Percentiles rank a stretch among this genome's conserved stretches.
These are phyloP conservation scores for Rhodamnia argentea DNA, from an alignment of 345 rosid genomes.

Conservation along the genomic window DNA sequence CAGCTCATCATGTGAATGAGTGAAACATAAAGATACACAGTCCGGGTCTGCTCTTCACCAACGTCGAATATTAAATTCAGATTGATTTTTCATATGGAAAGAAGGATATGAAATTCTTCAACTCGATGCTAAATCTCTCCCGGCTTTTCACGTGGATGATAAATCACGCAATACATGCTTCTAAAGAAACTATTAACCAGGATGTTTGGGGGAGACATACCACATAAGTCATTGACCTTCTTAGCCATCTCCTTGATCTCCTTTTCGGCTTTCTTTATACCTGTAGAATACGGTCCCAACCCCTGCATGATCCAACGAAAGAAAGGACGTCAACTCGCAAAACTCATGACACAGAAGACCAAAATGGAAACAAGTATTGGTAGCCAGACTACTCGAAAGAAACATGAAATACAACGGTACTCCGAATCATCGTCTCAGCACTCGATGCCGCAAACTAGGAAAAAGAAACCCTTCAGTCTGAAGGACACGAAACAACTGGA, in stretches of 20 bases:
- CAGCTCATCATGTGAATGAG: not conserved
- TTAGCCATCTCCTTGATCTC: conserved; percentile 89
- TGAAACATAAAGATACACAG: not conserved
- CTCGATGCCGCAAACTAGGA: not conserved
- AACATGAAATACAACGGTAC: not conserved
- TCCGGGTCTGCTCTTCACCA: not conserved
- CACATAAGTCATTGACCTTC: conserved; percentile 80
- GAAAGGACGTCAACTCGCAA: not conserved
- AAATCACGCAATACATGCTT: not conserved
- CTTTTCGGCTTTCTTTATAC: conserved; percentile 85
- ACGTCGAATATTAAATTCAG: not conserved
- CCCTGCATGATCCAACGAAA: conserved; percentile 36
- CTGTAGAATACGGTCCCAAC: conserved; percentile 77
- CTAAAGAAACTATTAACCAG: not conserved
- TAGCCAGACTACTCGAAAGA: not conserved
- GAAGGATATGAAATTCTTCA: not conserved
- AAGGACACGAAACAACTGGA: not conserved
- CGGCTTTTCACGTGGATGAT: not conserved
- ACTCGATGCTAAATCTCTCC: not conserved
- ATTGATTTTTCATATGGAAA: not conserved
- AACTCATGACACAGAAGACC: not conserved
- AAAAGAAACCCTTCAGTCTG: not conserved
- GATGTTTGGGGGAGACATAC: conserved; percentile 21
- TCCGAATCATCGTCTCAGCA: not conserved
- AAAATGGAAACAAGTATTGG: not conserved